Percentiles rank a stretch among this genome's conserved stretches.
These are phyloP conservation scores for Aspergillus melleus DNA, from an alignment of 2,329 filamentous ascomycete species.

Conservation along the genomic window DNA sequence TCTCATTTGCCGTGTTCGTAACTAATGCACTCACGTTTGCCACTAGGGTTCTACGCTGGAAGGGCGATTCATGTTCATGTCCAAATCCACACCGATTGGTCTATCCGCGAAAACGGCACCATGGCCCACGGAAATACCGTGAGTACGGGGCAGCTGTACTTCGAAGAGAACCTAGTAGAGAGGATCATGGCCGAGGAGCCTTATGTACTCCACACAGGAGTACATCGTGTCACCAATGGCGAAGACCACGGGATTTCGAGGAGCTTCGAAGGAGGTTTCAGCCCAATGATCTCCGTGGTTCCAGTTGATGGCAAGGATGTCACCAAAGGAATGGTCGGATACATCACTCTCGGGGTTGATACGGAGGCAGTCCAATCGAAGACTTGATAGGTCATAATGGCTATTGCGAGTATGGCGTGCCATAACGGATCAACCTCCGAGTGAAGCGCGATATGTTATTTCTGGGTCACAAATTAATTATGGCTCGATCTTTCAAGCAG, in stretches of 20 bases:
- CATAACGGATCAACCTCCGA: too few relatives aligned
- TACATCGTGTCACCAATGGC: conserved; percentile 38
- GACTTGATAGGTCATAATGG: too few relatives aligned
- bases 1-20: not conserved
- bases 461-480: too few relatives aligned
- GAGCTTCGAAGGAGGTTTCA: not conserved
- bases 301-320: not conserved
- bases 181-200: conserved; percentile 37
- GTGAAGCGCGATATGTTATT: too few relatives aligned
- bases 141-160: conserved; percentile 35
- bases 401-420: too few relatives aligned
- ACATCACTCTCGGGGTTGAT: not conserved
- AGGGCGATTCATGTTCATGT: conserved; percentile 51
- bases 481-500: too few relatives aligned
- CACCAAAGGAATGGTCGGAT: not conserved
- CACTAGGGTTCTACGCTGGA: conserved; percentile 40
- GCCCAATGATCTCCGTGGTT: not conserved
- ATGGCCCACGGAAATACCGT: conserved; percentile 28
- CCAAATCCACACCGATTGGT: conserved; percentile 40
- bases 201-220: conserved; percentile 34
- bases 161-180: conserved; percentile 28
- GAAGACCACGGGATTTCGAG: conserved; percentile 8
- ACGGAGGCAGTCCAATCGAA: not conserved
- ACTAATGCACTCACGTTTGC: too few relatives aligned
- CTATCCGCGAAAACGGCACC: conserved; percentile 26